Evolutionary conservation across 1,139 yeast genomes (phyloP), one percentile per base, ranked within the genome.

Genomic region (Yamadazyma diddensiae): DNA sequence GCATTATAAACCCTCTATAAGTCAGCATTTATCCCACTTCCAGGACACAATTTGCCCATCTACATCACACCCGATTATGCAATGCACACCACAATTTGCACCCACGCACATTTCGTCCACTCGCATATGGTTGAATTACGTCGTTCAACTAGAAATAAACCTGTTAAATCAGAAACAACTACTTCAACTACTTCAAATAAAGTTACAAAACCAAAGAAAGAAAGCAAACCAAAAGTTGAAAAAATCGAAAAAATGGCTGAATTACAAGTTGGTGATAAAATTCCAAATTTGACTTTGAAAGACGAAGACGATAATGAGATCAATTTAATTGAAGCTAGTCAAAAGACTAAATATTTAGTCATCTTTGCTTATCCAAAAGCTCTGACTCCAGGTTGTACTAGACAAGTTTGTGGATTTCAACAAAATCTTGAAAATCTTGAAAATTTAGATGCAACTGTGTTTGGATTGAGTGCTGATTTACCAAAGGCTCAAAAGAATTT

Each of bases 371-470:
- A 88, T 53, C 97, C 98, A 34, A 83, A 74, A 52, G 98, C 97
- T 0, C 79, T 83, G 21, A 92, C 98, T 0, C 96, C 97, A 1
- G 97, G 97, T 2, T 90, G 97, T 59, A 88, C 94, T 1, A 74
- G 88, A 50, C 98, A 92, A 62, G 97, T 88, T 2, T 75, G 85
- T 57, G 97, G 96, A 0, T 92, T 84, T 57, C 79, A 92, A 49
- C 80, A 76, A 45, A 76, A 76, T 46, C 79, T 64, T 52, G 66
- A 71, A 9, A 71, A 73, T 29, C 73, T 86, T 46, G 58, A 65
- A 27, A 57, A 65, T 15, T 65, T 72, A 31, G 77, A 82, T 13
- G 54, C 63, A 15, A 62, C 73, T 0, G 75, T 83, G 1, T 72
- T 71, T 42, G 94, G 94, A 1, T 57, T 83, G 29, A 81, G 92